phyloP scores from a whole-genome alignment of 208 protist species.

The Trypanosoma congolense region DNA sequence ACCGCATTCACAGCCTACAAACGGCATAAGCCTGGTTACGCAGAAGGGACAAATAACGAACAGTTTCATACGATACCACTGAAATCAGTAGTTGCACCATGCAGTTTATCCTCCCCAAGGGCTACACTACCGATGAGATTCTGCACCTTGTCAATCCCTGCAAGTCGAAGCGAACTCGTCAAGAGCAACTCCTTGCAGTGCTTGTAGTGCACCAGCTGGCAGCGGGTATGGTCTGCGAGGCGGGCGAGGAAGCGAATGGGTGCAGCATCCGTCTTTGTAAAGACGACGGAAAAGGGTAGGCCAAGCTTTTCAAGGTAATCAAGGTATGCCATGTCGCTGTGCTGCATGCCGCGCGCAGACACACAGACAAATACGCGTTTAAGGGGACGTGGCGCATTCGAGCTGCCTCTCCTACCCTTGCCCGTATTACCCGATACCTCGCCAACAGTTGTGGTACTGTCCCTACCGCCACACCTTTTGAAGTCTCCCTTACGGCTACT shows the following conservation, averaged over 20 bases:
- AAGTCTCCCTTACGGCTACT: background rate
- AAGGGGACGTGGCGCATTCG: constrained; percentile 36
- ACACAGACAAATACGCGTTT: constrained; percentile 81
- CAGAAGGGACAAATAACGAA: too few relatives aligned
- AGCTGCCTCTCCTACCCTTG: background rate
- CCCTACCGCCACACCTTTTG: background rate
- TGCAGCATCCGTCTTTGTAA: constrained; percentile 85
- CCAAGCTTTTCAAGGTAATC: constrained; percentile 56
- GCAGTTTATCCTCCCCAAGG: constrained; percentile 29
- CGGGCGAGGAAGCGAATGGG: constrained; percentile 82
- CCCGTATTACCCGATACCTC: constrained; percentile 2
- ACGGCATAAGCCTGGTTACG: too few relatives aligned
- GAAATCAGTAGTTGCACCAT: constrained; percentile 65
- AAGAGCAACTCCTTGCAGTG: constrained; percentile 86
- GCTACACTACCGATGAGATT: constrained; percentile 66
- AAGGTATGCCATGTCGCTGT: constrained; percentile 63
- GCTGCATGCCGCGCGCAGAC: constrained; percentile 72
- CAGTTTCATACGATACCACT: constrained; percentile 61
- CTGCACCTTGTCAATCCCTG: constrained; percentile 85
- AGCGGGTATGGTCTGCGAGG: constrained; percentile 77
- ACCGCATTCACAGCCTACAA: too few relatives aligned
- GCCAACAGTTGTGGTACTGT: background rate
- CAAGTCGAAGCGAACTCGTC: constrained; percentile 70
- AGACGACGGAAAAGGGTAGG: constrained; percentile 76
- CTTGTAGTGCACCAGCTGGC: constrained; percentile 68